These are phyloP conservation scores for Penicillium alfredii DNA, from an alignment of 495 filamentous ascomycete species.

Conservation along the genomic window DNA sequence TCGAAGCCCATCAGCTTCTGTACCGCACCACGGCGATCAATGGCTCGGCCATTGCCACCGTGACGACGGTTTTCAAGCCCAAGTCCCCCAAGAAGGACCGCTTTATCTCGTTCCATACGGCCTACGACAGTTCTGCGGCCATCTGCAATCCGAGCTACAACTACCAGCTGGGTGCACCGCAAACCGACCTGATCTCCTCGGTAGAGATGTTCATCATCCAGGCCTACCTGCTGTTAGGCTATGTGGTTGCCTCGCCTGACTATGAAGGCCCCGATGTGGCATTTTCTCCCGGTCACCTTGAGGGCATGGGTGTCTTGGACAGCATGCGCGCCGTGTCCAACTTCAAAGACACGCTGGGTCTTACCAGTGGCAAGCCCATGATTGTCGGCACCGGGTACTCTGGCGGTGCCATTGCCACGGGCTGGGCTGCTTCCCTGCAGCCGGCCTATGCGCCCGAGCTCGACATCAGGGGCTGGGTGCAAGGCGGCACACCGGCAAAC, in stretches of 20 bases:
- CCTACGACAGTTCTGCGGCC: conserved; percentile 27
- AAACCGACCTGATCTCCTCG: conserved; percentile 25
- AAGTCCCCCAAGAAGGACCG: conserved; percentile 20
- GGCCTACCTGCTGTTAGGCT: conserved; percentile 23
- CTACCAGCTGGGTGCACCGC: conserved; percentile 21
- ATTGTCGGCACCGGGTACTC: conserved; percentile 45
- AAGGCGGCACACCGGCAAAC: conserved; percentile 43
- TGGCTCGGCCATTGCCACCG: conserved; percentile 29
- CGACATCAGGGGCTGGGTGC: conserved; percentile 40
- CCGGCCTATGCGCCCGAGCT: conserved; percentile 50
- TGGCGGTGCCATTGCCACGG: conserved; percentile 50
- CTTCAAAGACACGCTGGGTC: conserved; percentile 17
- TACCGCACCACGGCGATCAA: conserved; percentile 29
- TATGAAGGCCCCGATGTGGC: conserved; percentile 33
- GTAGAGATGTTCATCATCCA: conserved; percentile 27
- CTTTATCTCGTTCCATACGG: conserved; percentile 32
- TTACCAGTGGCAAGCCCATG: conserved; percentile 17
- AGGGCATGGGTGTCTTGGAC: conserved; percentile 31
- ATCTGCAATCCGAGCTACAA: conserved; percentile 31
- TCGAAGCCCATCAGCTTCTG: conserved; percentile 24
- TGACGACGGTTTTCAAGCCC: conserved; percentile 34
- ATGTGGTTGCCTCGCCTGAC: conserved; percentile 29
- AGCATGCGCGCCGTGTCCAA: conserved; percentile 29
- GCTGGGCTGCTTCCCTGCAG: conserved; percentile 49
- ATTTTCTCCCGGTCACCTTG: conserved; percentile 24